Conservation (phyloP, 805 yeast genomes). For the Teunomyces cretensis region DNA sequence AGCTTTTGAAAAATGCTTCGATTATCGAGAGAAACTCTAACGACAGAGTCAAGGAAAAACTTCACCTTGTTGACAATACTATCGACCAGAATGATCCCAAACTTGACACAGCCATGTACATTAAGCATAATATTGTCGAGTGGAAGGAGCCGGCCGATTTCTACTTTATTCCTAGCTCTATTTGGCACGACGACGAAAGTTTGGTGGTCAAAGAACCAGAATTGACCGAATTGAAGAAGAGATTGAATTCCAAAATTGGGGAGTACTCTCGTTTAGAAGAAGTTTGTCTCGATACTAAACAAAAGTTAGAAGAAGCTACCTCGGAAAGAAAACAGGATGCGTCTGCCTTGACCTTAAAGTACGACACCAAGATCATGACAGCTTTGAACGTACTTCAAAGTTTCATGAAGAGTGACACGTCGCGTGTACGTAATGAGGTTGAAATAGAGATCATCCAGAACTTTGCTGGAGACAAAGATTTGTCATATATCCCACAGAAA, state of each 20-base stretch:
- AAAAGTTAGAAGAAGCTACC: slow-evolving; percentile 46
- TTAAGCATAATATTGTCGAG: slow-evolving; percentile 71
- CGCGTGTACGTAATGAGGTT: slow-evolving; percentile 75
- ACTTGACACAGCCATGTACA: slow-evolving; percentile 85
- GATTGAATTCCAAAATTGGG: slow-evolving; percentile 41
- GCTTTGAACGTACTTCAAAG: slow-evolving; percentile 55
- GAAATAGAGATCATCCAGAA: slow-evolving; percentile 87
- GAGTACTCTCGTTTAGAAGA: slow-evolving; percentile 42
- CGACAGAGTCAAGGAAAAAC: slow-evolving; percentile 48
- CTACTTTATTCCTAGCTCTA: slow-evolving; percentile 79
- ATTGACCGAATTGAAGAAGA: slow-evolving; percentile 53
- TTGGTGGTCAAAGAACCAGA: slow-evolving; percentile 61
- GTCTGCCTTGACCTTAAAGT: slow-evolving; percentile 45
- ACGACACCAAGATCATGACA: slow-evolving; percentile 52
- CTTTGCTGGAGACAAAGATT: slow-evolving; percentile 74
- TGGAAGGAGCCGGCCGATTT: slow-evolving; percentile 92
- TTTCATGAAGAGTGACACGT: slow-evolving; percentile 72
- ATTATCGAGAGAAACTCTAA: slow-evolving; percentile 52
- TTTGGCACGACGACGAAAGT: slow-evolving; percentile 96
- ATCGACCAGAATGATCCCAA: slow-evolving; percentile 69
- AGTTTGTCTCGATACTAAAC: slow-evolving; percentile 49
- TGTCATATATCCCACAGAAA: slow-evolving; percentile 54
- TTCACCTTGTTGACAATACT: slow-evolving; percentile 53
- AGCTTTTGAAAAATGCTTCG: slow-evolving; percentile 61
- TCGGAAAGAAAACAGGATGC: slow-evolving; percentile 31